Evolutionary conservation across 2,329 filamentous ascomycete genomes (phyloP).

Genomic region (Ceratocystis diversiconidia): DNA sequence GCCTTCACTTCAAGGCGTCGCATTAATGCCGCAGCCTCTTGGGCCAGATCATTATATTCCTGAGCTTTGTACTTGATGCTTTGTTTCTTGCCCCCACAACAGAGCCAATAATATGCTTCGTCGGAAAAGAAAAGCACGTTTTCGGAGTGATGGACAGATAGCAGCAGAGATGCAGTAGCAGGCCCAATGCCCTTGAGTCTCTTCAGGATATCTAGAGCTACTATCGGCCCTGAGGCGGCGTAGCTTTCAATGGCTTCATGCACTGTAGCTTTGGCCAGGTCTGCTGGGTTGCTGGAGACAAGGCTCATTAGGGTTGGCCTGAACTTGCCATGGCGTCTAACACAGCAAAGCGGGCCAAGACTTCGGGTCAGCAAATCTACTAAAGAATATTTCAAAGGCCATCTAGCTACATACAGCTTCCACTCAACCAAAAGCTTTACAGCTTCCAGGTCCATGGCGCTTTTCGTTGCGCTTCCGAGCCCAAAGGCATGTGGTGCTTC

Average conservation of each 20-base stretch:
- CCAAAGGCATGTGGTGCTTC: slow-evolving; percentile 37
- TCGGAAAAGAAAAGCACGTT: slow-evolving; percentile 64
- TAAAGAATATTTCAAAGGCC: background rate
- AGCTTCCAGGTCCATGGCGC: slow-evolving; percentile 40
- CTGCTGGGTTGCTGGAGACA: slow-evolving; percentile 43
- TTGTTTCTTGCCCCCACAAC: slow-evolving; percentile 35
- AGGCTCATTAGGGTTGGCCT: slow-evolving; percentile 46
- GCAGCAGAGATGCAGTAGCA: slow-evolving; percentile 61
- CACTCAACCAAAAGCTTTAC: slow-evolving; percentile 50
- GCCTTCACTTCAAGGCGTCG: slow-evolving; percentile 40
- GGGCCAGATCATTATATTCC: slow-evolving; percentile 49
- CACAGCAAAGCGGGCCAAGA: background rate
- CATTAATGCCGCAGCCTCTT: slow-evolving; percentile 30
- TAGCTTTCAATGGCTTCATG: slow-evolving; percentile 37
- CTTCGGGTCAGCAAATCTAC: background rate
- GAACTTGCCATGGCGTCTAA: slow-evolving; percentile 46
- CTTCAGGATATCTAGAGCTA: slow-evolving; percentile 41
- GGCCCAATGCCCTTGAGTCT: slow-evolving; percentile 62
- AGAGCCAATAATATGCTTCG: slow-evolving; percentile 61
- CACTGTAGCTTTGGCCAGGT: slow-evolving; percentile 35
- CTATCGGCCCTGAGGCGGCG: slow-evolving; percentile 26
- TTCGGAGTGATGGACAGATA: slow-evolving; percentile 48
- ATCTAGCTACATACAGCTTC: slow-evolving; percentile 45
- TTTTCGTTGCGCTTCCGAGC: slow-evolving; percentile 22
- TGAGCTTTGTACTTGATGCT: slow-evolving; percentile 54